These are phyloP conservation scores for Phytophthora boehmeriae DNA, from an alignment of 352 stramenopile genomes.

Conservation along the genomic window DNA sequence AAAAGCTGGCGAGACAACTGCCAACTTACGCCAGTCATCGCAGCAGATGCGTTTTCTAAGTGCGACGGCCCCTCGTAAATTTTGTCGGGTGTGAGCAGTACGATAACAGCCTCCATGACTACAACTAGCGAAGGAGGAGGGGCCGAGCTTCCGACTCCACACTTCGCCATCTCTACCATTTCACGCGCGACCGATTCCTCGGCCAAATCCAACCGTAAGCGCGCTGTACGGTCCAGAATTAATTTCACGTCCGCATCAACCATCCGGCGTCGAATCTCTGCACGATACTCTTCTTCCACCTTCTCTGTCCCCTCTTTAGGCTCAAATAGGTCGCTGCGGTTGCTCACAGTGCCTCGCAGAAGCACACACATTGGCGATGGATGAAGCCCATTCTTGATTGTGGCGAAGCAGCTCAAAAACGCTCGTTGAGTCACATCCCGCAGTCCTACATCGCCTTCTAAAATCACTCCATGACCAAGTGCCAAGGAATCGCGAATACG, in stretches of 20 bases:
- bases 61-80: slow-evolving; percentile 61
- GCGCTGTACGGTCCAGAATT: slow-evolving; percentile 46
- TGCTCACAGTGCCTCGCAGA: slow-evolving; percentile 53
- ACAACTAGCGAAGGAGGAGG: slow-evolving; percentile 46
- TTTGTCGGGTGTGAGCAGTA: slow-evolving; percentile 76
- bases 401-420: slow-evolving; percentile 66
- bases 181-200: slow-evolving; percentile 17
- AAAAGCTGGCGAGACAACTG: slow-evolving; percentile 62
- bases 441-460: slow-evolving; percentile 81
- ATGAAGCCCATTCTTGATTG: slow-evolving; percentile 68
- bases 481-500: slow-evolving; percentile 43
- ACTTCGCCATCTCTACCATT: slow-evolving; percentile 21
- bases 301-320: slow-evolving; percentile 19
- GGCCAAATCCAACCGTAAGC: slow-evolving; percentile 24
- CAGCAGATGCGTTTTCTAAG: slow-evolving; percentile 11
- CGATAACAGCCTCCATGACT: slow-evolving; percentile 81
- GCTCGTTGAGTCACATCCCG: slow-evolving; percentile 57
- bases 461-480: slow-evolving; percentile 64
- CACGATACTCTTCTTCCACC: slow-evolving; percentile 18
- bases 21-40: slow-evolving; percentile 72
- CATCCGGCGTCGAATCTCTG: slow-evolving; percentile 31
- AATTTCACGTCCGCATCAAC: slow-evolving; percentile 53
- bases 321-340: slow-evolving; percentile 41
- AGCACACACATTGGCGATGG: slow-evolving; percentile 72
- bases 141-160: background rate